A percentile compares a stretch with the other conserved stretches of the same genome.
phyloP scores from a whole-genome alignment of 2,329 filamentous ascomycete species.

The Sclerotinia glacialis region DNA sequence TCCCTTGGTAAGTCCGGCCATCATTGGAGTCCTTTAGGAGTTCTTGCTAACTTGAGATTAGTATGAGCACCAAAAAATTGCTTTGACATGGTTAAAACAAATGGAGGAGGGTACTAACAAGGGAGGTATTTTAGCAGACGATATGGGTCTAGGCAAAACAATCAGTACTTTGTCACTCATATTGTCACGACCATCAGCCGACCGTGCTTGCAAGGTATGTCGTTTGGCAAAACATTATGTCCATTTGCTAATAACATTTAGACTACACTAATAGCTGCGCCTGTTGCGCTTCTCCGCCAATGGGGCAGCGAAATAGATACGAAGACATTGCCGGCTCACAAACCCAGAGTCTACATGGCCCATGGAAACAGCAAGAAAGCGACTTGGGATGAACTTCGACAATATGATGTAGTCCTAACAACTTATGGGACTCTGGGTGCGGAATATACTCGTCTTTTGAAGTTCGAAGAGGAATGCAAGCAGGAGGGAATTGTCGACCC shows the following conservation, averaged over 20 bases:
- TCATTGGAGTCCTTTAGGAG: neutral
- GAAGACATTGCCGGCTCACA: slow-evolving; percentile 60
- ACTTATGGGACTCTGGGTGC: slow-evolving; percentile 71
- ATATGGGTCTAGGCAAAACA: slow-evolving; percentile 84
- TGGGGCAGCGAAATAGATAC: slow-evolving; percentile 77
- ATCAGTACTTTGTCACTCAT: slow-evolving; percentile 76
- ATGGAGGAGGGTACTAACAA: slow-evolving; percentile 70
- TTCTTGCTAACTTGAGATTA: slow-evolving; percentile 26
- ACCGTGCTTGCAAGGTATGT: slow-evolving; percentile 42
- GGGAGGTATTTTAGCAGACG: slow-evolving; percentile 74
- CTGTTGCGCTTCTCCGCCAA: slow-evolving; percentile 75
- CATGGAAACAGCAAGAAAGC: slow-evolving; percentile 59
- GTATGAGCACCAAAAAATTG: slow-evolving; percentile 80
- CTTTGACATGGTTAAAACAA: slow-evolving; percentile 70
- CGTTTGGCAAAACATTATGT: neutral
- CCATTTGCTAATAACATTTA: slow-evolving; percentile 38
- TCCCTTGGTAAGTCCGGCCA: slow-evolving; percentile 45
- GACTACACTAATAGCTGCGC: slow-evolving; percentile 80
- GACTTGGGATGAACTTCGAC: slow-evolving; percentile 59
- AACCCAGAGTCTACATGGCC: slow-evolving; percentile 64
- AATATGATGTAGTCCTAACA: slow-evolving; percentile 73
- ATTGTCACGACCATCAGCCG: slow-evolving; percentile 52
- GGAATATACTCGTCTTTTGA: slow-evolving; percentile 62
- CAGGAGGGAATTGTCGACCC: slow-evolving; percentile 29
- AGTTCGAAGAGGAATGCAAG: slow-evolving; percentile 42